Evolutionary conservation across 2,329 filamentous ascomycete genomes (phyloP).

Genomic region (Xylariales sp.): DNA sequence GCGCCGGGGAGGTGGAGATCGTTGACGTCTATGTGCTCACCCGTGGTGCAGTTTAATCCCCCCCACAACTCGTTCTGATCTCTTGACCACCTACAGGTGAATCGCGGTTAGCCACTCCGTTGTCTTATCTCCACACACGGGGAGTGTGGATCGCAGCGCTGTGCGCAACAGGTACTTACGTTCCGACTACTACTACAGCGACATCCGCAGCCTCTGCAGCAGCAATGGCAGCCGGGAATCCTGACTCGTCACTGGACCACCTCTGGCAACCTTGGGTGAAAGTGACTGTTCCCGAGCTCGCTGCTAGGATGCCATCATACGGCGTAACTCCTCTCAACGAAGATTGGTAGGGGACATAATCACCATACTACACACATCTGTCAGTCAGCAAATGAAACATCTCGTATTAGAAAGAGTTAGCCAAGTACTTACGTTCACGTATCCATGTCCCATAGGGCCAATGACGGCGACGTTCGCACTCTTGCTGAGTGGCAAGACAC

Average conservation of each 20-base stretch:
- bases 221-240: slow-evolving; percentile 62
- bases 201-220: slow-evolving; percentile 64
- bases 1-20: slow-evolving; percentile 65
- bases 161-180: too few relatives aligned
- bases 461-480: slow-evolving; percentile 68
- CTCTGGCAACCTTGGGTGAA: slow-evolving; percentile 69
- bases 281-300: slow-evolving; percentile 55
- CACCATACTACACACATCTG: slow-evolving; percentile 69
- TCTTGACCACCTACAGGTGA: slow-evolving; percentile 50
- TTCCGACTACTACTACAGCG: slow-evolving; percentile 69
- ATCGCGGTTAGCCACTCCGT: too few relatives aligned
- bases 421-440: slow-evolving; percentile 54
- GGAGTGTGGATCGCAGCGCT: too few relatives aligned
- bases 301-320: slow-evolving; percentile 61
- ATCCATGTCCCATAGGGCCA: slow-evolving; percentile 69
- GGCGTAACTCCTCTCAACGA: slow-evolving; percentile 65
- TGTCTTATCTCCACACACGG: too few relatives aligned
- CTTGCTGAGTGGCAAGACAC: slow-evolving; percentile 52
- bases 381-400: slow-evolving; percentile 8
- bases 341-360: slow-evolving; percentile 65
- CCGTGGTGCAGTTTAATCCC: slow-evolving; percentile 68
- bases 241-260: slow-evolving; percentile 67
- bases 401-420: background rate
- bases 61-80: slow-evolving; percentile 69
- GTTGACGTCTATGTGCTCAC: slow-evolving; percentile 66